These are phyloP conservation scores for Termitomyces sp. DNA, from an alignment of 1,284 basidiomycete genomes.

Conservation along the genomic window DNA sequence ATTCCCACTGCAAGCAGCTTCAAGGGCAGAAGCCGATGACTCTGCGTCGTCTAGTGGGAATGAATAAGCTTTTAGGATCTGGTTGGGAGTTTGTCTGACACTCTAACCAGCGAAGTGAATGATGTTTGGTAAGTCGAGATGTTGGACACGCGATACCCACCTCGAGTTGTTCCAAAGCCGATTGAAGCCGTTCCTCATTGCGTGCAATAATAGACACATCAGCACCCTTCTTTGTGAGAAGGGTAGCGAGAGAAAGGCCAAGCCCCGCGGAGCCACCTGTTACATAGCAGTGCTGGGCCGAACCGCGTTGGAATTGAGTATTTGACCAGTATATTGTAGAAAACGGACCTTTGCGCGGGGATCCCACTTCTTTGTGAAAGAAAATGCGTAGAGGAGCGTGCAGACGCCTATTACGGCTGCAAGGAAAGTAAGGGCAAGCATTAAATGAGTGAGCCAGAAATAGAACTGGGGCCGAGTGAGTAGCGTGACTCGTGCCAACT, in stretches of 20 bases:
- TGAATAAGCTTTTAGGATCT: conserved; percentile 59
- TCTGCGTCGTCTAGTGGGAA: conserved; percentile 50
- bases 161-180: conserved; percentile 59
- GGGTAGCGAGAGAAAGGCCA: conserved; percentile 67
- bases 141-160: conserved; percentile 29
- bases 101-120: conserved; percentile 26
- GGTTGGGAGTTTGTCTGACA: conserved; percentile 43
- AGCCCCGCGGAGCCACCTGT: conserved; percentile 82
- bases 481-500: not conserved
- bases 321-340: not conserved
- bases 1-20: conserved; percentile 50
- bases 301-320: not conserved
- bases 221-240: conserved; percentile 69
- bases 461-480: not conserved
- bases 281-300: conserved; percentile 63
- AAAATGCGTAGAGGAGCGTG: conserved; percentile 11
- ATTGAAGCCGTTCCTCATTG: conserved; percentile 53
- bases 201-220: conserved; percentile 81
- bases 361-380: conserved; percentile 32
- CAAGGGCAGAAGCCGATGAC: conserved; percentile 53
- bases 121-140: not conserved
- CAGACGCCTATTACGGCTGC: conserved; percentile 2
- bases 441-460: conserved; percentile 3
- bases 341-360: conserved; percentile 35
- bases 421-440: conserved; percentile 8